phyloP scores from a whole-genome alignment of 2,329 filamentous ascomycete species.

The Aspergillus costaricaensis region DNA sequence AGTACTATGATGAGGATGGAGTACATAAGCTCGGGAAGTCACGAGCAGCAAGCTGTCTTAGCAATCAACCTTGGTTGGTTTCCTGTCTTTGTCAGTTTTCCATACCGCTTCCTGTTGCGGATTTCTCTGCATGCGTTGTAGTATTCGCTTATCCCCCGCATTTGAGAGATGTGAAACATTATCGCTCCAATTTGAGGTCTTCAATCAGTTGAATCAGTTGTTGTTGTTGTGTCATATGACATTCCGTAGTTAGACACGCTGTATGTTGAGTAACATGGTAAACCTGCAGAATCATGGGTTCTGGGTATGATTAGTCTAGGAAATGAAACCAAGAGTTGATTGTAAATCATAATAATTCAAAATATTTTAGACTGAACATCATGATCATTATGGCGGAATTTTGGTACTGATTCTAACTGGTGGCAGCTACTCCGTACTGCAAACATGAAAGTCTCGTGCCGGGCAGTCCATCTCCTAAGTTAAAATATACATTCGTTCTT shows the following conservation, averaged over 20 bases:
- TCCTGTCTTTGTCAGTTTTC: not conserved
- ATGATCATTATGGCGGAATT: not conserved
- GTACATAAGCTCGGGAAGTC: slow-evolving; percentile 3
- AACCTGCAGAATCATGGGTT: not conserved
- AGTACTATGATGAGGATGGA: not conserved
- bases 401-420: not conserved
- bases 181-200: not conserved
- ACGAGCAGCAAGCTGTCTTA: not conserved
- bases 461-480: not conserved
- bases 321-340: not conserved
- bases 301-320: not conserved
- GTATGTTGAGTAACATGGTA: not conserved
- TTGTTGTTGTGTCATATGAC: not conserved
- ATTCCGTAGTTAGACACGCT: not conserved
- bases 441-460: not conserved
- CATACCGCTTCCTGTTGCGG: not conserved
- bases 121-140: not conserved
- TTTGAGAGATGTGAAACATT: not conserved
- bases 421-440: not conserved
- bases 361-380: not conserved
- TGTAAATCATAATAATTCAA: not conserved
- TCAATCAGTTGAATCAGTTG: too few relatives aligned
- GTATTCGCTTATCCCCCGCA: not conserved
- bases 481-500: not conserved
- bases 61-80: not conserved